Conservation (phyloP, 2,329 filamentous ascomycete genomes). For the Calonectria pseudoturangicola region DNA sequence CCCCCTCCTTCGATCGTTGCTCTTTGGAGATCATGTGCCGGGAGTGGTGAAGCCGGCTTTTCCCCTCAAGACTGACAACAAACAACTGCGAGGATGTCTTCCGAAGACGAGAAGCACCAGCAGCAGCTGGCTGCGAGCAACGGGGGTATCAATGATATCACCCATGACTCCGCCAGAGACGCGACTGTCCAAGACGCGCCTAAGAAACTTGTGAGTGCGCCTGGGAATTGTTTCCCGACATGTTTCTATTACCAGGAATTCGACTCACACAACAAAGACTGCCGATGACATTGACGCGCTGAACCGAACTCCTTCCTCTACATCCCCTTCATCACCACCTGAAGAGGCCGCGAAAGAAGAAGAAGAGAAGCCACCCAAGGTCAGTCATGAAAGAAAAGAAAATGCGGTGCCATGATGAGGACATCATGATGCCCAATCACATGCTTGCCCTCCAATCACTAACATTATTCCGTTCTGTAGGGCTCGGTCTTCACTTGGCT, state of each 20-base stretch:
- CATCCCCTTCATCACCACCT: background rate
- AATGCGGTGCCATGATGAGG: background rate
- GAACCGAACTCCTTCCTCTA: slow-evolving; percentile 13
- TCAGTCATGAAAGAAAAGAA: slow-evolving; percentile 25
- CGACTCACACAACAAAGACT: background rate
- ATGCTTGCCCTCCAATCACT: slow-evolving; percentile 24
- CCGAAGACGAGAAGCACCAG: slow-evolving; percentile 27
- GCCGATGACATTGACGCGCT: background rate
- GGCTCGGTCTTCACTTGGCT: slow-evolving; percentile 63
- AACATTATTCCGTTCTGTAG: slow-evolving; percentile 33
- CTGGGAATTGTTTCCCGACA: background rate
- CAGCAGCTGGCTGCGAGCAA: slow-evolving; percentile 13
- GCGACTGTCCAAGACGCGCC: slow-evolving; percentile 17
- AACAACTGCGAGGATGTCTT: slow-evolving; percentile 41
- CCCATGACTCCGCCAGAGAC: slow-evolving; percentile 4
- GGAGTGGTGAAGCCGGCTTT: slow-evolving; percentile 1
- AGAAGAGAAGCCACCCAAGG: slow-evolving; percentile 27
- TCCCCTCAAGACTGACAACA: background rate
- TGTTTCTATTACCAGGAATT: background rate
- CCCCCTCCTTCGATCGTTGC: background rate
- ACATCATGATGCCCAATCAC: slow-evolving; percentile 2
- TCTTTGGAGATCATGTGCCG: slow-evolving; percentile 23
- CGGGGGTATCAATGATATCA: slow-evolving; percentile 12
- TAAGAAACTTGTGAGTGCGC: background rate
- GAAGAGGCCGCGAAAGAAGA: background rate